A percentile compares a stretch with the other conserved stretches of the same genome.
Conservation (phyloP, 1,284 basidiomycete genomes). For the Lignosus rhinocerotis region DNA sequence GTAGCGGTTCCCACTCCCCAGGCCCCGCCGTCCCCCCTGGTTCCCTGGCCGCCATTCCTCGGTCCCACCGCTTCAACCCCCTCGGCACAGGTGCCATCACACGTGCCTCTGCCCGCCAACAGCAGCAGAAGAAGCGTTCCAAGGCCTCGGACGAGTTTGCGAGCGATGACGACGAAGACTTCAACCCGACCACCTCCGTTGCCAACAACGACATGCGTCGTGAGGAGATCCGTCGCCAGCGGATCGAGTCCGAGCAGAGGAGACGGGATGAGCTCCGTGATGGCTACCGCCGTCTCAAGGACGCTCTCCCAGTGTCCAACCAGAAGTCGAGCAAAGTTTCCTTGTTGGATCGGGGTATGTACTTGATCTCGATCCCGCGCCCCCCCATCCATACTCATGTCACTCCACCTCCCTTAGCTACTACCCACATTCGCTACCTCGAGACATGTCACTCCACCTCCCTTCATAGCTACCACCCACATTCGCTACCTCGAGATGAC, state of each 20-base stretch:
- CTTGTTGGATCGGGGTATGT: slow-evolving; percentile 78
- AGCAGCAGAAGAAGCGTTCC: slow-evolving; percentile 48
- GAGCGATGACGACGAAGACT: slow-evolving; percentile 63
- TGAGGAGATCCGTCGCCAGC: slow-evolving; percentile 82
- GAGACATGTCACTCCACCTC: slow-evolving; percentile 41
- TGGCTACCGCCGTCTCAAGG: slow-evolving; percentile 84
- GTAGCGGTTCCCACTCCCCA: slow-evolving; percentile 63
- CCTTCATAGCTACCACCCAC: slow-evolving; percentile 70
- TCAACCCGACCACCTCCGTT: slow-evolving; percentile 49
- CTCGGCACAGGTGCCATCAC: slow-evolving; percentile 55
- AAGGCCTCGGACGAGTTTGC: slow-evolving; percentile 63
- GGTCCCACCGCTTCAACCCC: slow-evolving; percentile 75
- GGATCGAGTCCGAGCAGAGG: slow-evolving; percentile 85
- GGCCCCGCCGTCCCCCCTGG: slow-evolving; percentile 59
- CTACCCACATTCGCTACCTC: slow-evolving; percentile 77
- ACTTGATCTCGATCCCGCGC: neutral
- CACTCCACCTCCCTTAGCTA: slow-evolving; percentile 44
- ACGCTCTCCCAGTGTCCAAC: slow-evolving; percentile 80
- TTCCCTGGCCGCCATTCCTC: slow-evolving; percentile 59
- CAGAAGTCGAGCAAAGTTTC: slow-evolving; percentile 89
- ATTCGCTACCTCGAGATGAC: slow-evolving; percentile 80
- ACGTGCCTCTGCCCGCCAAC: slow-evolving; percentile 31
- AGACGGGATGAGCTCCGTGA: slow-evolving; percentile 85
- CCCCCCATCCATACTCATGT: slow-evolving; percentile 19
- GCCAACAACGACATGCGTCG: slow-evolving; percentile 59